Conservation (phyloP, 2,329 filamentous ascomycete genomes). For the Cercospora nicotianae region DNA sequence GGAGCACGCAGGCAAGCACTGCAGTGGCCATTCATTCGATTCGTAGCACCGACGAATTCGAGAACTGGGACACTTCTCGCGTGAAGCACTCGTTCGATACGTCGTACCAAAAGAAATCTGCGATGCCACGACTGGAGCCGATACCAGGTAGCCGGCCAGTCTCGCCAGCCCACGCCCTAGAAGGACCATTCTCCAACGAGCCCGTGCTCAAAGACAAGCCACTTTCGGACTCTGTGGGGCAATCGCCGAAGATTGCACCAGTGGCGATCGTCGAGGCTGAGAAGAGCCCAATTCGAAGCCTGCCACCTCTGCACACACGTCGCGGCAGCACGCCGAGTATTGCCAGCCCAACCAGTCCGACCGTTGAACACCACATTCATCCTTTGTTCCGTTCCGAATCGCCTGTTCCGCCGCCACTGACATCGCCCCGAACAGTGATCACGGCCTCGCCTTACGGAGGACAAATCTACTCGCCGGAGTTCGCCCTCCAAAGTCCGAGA, state of each 20-base stretch:
- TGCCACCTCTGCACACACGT: slow-evolving; percentile 13
- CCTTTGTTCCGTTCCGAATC: slow-evolving; percentile 75
- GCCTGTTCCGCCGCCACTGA: slow-evolving; percentile 61
- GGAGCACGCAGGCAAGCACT: slow-evolving; percentile 33
- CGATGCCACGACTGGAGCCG: slow-evolving; percentile 61
- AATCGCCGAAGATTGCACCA: slow-evolving; percentile 14
- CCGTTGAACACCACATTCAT: slow-evolving; percentile 69
- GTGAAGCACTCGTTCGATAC: slow-evolving; percentile 64
- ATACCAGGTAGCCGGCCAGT: slow-evolving; percentile 68
- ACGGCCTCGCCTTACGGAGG: slow-evolving; percentile 68
- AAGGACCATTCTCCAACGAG: slow-evolving; percentile 47
- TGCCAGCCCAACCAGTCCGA: slow-evolving; percentile 7
- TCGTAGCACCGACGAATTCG: slow-evolving; percentile 61
- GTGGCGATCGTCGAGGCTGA: slow-evolving; percentile 16
- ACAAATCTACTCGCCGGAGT: slow-evolving; percentile 53
- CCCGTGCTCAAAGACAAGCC: slow-evolving; percentile 31
- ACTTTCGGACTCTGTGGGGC: slow-evolving; percentile 23
- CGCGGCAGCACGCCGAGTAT: slow-evolving; percentile 20
- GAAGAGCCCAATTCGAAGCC: slow-evolving; percentile 16
- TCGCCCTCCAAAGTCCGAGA: slow-evolving; percentile 27
- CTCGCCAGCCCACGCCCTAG: slow-evolving; percentile 62
- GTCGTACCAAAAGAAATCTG: slow-evolving; percentile 50
- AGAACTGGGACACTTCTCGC: slow-evolving; percentile 71
- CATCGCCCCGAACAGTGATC: slow-evolving; percentile 69
- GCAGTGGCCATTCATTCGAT: slow-evolving; percentile 39